phyloP scores from a whole-genome alignment of 768 basidiomycete genomes.

The Lactarius evosmus region DNA sequence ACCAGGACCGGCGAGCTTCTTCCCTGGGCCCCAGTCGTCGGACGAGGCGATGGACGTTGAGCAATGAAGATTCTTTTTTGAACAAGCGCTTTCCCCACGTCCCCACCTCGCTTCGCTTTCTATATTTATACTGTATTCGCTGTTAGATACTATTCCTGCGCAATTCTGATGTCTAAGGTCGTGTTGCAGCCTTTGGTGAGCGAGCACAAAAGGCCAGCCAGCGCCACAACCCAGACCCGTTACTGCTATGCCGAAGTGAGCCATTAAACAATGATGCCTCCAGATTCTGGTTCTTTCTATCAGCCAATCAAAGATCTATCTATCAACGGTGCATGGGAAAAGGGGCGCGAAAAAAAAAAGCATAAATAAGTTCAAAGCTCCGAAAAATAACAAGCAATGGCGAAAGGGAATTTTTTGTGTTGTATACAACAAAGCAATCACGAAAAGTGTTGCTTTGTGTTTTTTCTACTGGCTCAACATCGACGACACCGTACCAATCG shows the following conservation, averaged over 20 bases:
- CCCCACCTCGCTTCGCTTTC: neutral
- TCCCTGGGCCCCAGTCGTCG: neutral
- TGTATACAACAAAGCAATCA: neutral
- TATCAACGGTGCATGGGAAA: no score
- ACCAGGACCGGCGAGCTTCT: neutral
- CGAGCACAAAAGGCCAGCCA: neutral
- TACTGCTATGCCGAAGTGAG: no score
- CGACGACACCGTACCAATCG: neutral
- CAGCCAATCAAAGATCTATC: neutral
- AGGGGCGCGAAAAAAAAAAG: neutral
- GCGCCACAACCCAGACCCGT: neutral
- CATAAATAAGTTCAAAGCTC: slow-evolving; percentile 6
- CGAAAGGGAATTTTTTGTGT: neutral
- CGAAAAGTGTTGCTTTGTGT: neutral
- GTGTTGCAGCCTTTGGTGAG: neutral
- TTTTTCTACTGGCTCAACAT: neutral
- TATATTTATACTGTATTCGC: neutral
- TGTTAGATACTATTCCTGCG: neutral
- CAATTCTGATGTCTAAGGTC: neutral
- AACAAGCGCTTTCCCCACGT: neutral
- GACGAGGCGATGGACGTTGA: slow-evolving; percentile 26
- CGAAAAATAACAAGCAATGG: slow-evolving; percentile 5
- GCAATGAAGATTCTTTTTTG: neutral
- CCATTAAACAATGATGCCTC: neutral
- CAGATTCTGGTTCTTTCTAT: neutral